Evolutionary conservation across 2,329 filamentous ascomycete genomes (phyloP).

Genomic region (Capronia coronata): DNA sequence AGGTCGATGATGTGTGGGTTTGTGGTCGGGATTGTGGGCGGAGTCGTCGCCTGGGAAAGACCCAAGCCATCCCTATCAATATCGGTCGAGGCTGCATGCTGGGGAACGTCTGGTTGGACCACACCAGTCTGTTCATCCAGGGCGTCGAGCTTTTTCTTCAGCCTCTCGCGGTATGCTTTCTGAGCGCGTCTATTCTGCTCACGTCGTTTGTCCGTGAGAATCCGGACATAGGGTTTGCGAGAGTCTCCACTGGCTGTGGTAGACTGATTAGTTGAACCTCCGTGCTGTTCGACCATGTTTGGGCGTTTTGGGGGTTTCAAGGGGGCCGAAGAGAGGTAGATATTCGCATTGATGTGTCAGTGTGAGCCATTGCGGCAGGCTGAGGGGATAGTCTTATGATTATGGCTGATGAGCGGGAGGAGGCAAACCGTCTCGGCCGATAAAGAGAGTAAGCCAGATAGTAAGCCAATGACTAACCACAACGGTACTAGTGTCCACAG

Average conservation of each 20-base stretch:
- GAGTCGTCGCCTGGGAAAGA: background rate
- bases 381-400: background rate
- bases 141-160: constrained; percentile 21
- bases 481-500: too few species aligned
- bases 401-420: background rate
- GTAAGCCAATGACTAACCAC: background rate
- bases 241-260: background rate
- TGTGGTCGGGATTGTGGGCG: background rate
- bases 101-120: background rate
- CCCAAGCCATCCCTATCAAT: background rate
- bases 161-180: constrained; percentile 21
- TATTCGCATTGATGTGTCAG: background rate
- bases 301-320: too few species aligned
- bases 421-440: too few species aligned
- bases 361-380: background rate
- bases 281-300: background rate
- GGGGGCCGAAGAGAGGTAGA: background rate
- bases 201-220: constrained; percentile 25
- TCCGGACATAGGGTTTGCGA: constrained; percentile 30
- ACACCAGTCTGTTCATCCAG: constrained; percentile 14
- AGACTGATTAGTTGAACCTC: background rate
- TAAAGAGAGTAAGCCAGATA: background rate
- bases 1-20: constrained; percentile 12
- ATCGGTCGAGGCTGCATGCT: background rate
- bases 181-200: constrained; percentile 27